A percentile compares a stretch with the other conserved stretches of the same genome.
Evolutionary conservation across 495 filamentous ascomycete species (phyloP).

Genomic region (Penicillium goetzii): DNA sequence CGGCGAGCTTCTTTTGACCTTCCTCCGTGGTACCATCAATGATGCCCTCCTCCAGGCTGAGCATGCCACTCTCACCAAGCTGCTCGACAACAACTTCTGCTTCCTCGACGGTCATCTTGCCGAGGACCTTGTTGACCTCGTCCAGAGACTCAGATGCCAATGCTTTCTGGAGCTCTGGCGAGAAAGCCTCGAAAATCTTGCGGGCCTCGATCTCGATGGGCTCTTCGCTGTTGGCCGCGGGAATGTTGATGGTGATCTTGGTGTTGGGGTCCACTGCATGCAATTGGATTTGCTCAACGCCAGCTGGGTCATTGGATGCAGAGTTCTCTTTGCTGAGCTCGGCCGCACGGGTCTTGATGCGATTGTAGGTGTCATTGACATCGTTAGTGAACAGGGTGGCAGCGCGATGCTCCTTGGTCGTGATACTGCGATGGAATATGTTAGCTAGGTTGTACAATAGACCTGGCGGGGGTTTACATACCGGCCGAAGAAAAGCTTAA

Average conservation of each 20-base stretch:
- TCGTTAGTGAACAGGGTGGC: conserved; percentile 89
- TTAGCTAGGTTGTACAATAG: conserved; percentile 17
- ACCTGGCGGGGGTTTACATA: conserved; percentile 30
- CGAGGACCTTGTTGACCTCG: conserved; percentile 94
- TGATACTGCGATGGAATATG: conserved; percentile 60
- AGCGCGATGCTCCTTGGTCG: conserved; percentile 91
- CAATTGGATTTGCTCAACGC: conserved; percentile 96
- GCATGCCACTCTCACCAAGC: conserved; percentile 84
- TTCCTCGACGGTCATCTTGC: conserved; percentile 88
- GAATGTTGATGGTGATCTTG: conserved; percentile 84
- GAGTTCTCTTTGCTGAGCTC: conserved; percentile 72
- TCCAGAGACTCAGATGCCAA: conserved; percentile 85
- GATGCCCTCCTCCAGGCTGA: conserved; percentile 88
- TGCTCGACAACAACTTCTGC: conserved; percentile 88
- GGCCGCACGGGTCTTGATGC: conserved; percentile 76
- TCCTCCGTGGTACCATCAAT: conserved; percentile 97
- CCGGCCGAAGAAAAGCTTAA: conserved; percentile 92
- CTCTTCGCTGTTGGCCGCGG: conserved; percentile 63
- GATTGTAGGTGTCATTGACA: conserved; percentile 80
- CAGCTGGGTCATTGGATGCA: conserved; percentile 65
- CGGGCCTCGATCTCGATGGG: conserved; percentile 66
- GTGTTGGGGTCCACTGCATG: conserved; percentile 95
- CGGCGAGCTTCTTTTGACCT: conserved; percentile 74
- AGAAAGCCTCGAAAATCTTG: conserved; percentile 81
- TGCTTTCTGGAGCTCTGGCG: conserved; percentile 76